Percentiles rank a stretch among this genome's conserved stretches.
Evolutionary conservation across 2,329 filamentous ascomycete species (phyloP).

Genomic region (Monosporascus sp.): DNA sequence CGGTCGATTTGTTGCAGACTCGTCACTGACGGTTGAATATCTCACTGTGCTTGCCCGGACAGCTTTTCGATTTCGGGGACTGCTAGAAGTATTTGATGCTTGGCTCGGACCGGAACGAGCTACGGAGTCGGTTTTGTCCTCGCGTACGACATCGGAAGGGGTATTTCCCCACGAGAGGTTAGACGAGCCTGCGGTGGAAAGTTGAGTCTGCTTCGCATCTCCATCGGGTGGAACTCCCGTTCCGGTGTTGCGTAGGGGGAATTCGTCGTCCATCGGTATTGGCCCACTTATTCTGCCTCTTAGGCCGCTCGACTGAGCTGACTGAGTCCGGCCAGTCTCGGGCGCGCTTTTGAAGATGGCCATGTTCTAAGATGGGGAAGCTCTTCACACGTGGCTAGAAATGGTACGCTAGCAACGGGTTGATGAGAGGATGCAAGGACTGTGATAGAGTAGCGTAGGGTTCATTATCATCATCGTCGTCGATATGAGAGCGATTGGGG

Average conservation of each 20-base stretch:
- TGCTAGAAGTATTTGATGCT: slow-evolving; percentile 20
- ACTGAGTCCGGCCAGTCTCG: slow-evolving; percentile 33
- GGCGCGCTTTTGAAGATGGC: slow-evolving; percentile 42
- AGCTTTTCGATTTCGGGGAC: slow-evolving; percentile 28
- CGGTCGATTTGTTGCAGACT: slow-evolving; percentile 33
- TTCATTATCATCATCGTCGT: background rate
- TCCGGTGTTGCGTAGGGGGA: slow-evolving; percentile 44
- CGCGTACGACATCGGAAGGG: slow-evolving; percentile 12
- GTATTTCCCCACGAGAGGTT: slow-evolving; percentile 13
- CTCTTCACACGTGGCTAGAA: slow-evolving; percentile 6
- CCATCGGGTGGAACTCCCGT: slow-evolving; percentile 31
- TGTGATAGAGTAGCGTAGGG: background rate
- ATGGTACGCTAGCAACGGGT: slow-evolving; percentile 15
- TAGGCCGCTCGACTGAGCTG: slow-evolving; percentile 35
- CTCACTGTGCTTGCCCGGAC: slow-evolving; percentile 37
- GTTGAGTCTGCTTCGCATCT: slow-evolving; percentile 13
- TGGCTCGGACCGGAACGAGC: slow-evolving; percentile 20
- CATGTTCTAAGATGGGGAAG: slow-evolving; percentile 22
- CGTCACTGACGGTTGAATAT: slow-evolving; percentile 44
- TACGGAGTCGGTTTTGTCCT: slow-evolving; percentile 16
- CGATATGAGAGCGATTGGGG: too few species aligned
- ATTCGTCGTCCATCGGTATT: slow-evolving; percentile 55
- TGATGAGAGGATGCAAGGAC: slow-evolving; percentile 12
- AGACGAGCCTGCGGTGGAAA: slow-evolving; percentile 15
- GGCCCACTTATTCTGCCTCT: slow-evolving; percentile 58